Evolutionary conservation across 768 basidiomycete genomes (phyloP), one percentile per base, ranked within the genome.

Genomic region (Suillus alpinus): DNA sequence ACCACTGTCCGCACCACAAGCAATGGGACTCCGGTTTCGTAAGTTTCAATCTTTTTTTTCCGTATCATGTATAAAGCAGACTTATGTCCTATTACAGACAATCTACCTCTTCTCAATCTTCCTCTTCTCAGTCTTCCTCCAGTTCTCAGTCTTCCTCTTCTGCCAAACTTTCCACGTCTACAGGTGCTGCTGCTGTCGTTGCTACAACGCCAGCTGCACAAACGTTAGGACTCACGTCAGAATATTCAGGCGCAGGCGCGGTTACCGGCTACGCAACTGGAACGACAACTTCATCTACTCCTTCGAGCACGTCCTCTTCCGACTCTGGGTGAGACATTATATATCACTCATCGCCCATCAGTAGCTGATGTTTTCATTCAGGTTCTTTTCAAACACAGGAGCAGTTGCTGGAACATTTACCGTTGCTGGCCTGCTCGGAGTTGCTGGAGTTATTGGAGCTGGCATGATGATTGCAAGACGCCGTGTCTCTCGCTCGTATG

Each of bases 401-500:
- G 82, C 80, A 0, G 78, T 82, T 20, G 82, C 78, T 0, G 79
- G 76, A 43, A 77, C 76, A 0, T 83, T 83, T 61, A 72, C 77
- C 43, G 71, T 75, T 59, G 73, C 77, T 57, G 79, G 76, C 52
- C 63, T 83, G 3, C 60, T 78, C 8, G 70, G 62, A 20, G 13
- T 78, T 46, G 75, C 71, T 20, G 63, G 71, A 20, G 32, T 80
- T 53, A 64, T 75, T 23, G 73, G 68, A 34, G 61, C 65, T 51
- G 61, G 66, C 5, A 60, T 75, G 56, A 44, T 76, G 58, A 64
- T 74, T 56, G 64, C 67, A 40, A 72, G 66, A 63, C 72, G 72
- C n/a, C 75, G 73, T 49, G 67, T 13, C 34, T 65, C 72, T 9
- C 62, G 56, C 6, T n/a, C 53, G 1, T 61, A 66, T 13, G 69